Percentiles rank a stretch among this genome's conserved stretches.
Conservation (phyloP, 805 yeast species). For the Candida jianshihensis region DNA sequence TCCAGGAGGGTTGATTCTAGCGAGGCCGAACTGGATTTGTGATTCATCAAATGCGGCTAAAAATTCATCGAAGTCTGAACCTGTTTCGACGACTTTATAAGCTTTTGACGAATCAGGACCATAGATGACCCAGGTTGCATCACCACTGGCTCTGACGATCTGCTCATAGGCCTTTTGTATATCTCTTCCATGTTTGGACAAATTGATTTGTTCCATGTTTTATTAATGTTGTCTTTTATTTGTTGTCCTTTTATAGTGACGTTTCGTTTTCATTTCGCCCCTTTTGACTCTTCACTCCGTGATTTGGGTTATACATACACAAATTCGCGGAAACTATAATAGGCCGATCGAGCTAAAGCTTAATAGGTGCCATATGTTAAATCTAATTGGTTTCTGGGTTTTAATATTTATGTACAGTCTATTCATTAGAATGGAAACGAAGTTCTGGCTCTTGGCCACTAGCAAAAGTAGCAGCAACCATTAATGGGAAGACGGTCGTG, state of each 20-base stretch:
- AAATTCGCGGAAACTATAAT: not conserved
- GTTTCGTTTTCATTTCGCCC: no score
- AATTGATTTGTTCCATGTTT: slow-evolving; percentile 41
- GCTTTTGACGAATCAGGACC: slow-evolving; percentile 56
- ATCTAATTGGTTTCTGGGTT: no score
- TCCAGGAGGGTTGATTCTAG: slow-evolving; percentile 85
- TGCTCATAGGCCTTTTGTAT: slow-evolving; percentile 71
- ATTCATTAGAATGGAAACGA: slow-evolving; percentile 3
- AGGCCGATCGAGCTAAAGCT: no score
- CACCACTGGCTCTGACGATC: slow-evolving; percentile 72
- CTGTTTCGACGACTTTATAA: slow-evolving; percentile 39
- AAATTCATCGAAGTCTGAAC: slow-evolving; percentile 67
- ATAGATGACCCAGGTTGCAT: slow-evolving; percentile 69
- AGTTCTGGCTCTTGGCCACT: slow-evolving; percentile 32
- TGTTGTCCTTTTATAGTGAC: not conserved
- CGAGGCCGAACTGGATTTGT: slow-evolving; percentile 83
- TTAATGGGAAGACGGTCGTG: slow-evolving; percentile 87
- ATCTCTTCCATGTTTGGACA: slow-evolving; percentile 63
- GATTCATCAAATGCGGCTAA: slow-evolving; percentile 80
- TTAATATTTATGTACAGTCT: no score
- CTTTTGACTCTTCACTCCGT: no score
- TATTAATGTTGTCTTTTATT: not conserved
- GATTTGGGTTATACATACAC: no score
- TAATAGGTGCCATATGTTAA: no score
- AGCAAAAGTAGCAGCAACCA: slow-evolving; percentile 98